These are phyloP conservation scores for Teratosphaeria pseudoeucalypti DNA, from an alignment of 2,329 filamentous ascomycete genomes.

Conservation along the genomic window DNA sequence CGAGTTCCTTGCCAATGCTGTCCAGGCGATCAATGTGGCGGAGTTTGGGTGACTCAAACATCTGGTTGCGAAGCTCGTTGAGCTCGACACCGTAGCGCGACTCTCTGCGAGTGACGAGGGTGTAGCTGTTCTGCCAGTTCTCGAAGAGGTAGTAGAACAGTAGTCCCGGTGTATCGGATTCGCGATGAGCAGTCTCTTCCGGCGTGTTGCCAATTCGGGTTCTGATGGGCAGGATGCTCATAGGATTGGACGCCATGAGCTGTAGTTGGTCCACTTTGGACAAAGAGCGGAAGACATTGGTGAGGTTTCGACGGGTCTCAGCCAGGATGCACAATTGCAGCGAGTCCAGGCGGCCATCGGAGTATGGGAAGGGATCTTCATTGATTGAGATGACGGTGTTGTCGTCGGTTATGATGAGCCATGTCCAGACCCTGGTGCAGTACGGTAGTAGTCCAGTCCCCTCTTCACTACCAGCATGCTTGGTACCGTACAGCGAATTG, in stretches of 20 bases:
- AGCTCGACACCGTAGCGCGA: constrained; percentile 40
- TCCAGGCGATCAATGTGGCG: constrained; percentile 44
- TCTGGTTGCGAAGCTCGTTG: constrained; percentile 36
- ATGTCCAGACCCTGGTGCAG: constrained; percentile 51
- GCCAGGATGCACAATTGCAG: constrained; percentile 38
- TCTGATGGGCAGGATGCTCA: constrained; percentile 36
- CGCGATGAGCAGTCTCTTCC: constrained; percentile 36
- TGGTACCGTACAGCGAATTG: constrained; percentile 47
- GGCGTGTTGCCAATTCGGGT: constrained; percentile 34
- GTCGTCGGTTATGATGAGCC: constrained; percentile 59
- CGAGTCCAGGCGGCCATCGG: constrained; percentile 24
- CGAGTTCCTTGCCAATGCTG: constrained; percentile 50
- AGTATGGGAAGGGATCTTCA: constrained; percentile 43
- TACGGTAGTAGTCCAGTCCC: constrained; percentile 13
- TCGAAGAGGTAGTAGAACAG: constrained; percentile 60
- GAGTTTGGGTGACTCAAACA: constrained; percentile 42
- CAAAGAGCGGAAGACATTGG: constrained; percentile 52
- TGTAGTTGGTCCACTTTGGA: constrained; percentile 42
- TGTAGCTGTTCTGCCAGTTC: constrained; percentile 52
- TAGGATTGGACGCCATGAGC: constrained; percentile 25
- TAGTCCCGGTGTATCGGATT: constrained; percentile 47
- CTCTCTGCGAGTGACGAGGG: constrained; percentile 41
- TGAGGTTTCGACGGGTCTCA: constrained; percentile 46
- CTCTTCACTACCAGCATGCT: constrained; percentile 2
- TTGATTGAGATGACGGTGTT: constrained; percentile 62